Conservation (phyloP, 1,139 yeast genomes). For the Saccharomyces hybrid region DNA sequence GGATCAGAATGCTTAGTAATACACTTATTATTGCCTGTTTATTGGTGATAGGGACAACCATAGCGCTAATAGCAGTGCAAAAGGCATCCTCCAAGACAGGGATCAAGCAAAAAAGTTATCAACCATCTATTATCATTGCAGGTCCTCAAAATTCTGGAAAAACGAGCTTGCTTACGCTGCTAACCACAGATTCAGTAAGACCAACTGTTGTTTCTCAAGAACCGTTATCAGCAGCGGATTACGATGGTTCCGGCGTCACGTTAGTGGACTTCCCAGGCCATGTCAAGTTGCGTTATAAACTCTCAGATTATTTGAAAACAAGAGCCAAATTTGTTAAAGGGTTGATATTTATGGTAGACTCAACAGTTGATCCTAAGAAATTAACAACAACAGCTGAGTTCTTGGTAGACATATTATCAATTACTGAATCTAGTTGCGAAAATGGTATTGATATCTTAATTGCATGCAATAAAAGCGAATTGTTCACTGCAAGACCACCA, state of each 20-base stretch:
- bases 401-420: conserved; percentile 45
- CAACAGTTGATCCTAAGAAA: conserved; percentile 42
- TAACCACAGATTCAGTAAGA: conserved; percentile 17
- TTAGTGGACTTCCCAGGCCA: conserved; percentile 85
- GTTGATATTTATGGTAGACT: conserved; percentile 60
- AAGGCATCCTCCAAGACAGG: conserved; percentile 14
- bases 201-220: conserved; percentile 28
- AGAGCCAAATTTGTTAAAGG: conserved; percentile 44
- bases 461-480: conserved; percentile 77
- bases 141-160: conserved; percentile 76
- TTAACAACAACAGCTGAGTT: conserved; percentile 45
- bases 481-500: conserved; percentile 72
- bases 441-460: conserved; percentile 61
- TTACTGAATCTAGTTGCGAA: conserved; percentile 48
- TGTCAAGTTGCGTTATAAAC: conserved; percentile 52
- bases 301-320: conserved; percentile 40
- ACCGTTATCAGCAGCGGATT: conserved; percentile 34
- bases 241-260: conserved; percentile 33
- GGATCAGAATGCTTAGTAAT: conserved; percentile 7
- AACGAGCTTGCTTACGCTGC: conserved; percentile 49
- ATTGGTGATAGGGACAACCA: conserved; percentile 20
- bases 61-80: conserved; percentile 21
- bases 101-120: conserved; percentile 23
- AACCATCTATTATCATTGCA: conserved; percentile 57
- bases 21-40: conserved; percentile 17